Percentiles rank a stretch among this genome's conserved stretches.
phyloP scores from a whole-genome alignment of 1,284 basidiomycete species.

The Leucoagaricus sp. region DNA sequence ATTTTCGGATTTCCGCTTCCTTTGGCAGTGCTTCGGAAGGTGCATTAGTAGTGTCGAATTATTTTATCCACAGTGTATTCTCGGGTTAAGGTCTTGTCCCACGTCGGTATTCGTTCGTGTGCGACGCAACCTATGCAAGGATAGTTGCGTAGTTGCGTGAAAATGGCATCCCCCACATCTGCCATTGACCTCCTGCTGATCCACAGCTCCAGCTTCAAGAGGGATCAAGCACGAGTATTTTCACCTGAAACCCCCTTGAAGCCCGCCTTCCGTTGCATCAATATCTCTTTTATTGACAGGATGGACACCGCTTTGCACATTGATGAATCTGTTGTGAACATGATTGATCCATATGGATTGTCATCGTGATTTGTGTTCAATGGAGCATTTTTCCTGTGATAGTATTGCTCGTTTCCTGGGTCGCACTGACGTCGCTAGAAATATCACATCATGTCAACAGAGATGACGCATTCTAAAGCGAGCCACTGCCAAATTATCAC shows the following conservation, averaged over 20 bases:
- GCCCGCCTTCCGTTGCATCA: no score
- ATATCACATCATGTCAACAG: no score
- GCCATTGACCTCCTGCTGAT: neutral
- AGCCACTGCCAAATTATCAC: no score
- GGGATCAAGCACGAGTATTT: no score
- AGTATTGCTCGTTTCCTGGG: no score
- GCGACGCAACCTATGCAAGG: neutral
- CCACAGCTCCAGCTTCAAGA: no score
- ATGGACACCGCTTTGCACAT: no score
- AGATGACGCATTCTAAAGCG: no score
- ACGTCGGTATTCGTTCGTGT: neutral
- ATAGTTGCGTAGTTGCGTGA: neutral
- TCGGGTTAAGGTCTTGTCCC: slow-evolving; percentile 1
- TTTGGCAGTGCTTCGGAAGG: slow-evolving; percentile 7
- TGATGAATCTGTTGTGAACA: neutral
- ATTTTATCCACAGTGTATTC: slow-evolving; percentile 6
- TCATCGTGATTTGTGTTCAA: no score
- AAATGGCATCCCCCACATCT: neutral
- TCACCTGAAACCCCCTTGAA: no score
- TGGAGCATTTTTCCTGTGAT: neutral
- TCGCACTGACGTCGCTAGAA: no score
- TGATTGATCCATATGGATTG: neutral
- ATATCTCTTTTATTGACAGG: no score
- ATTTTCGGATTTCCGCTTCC: neutral
- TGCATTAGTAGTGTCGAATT: neutral